Evolutionary conservation across 352 stramenopile genomes (phyloP), one percentile per base, ranked within the genome.

Genomic region (Phytophthora pseudosyringae): DNA sequence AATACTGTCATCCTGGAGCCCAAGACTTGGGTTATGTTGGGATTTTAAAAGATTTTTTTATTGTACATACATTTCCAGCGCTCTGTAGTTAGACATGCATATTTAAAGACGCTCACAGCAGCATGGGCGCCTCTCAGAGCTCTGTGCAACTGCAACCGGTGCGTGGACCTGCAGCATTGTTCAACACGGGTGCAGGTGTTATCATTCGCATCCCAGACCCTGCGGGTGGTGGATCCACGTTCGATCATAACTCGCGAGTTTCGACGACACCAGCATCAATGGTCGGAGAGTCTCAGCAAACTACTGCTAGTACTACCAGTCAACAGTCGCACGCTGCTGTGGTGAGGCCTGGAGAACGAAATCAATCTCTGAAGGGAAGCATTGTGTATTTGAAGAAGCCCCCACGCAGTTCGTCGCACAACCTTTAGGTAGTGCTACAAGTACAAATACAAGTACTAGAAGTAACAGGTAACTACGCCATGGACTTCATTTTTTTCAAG

Each of bases 321-420:
- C 44, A 64, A 11, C 47, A 59, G 45, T 46, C 25, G 9, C 54
- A 59, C 21, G 57, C 88, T n/a, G 51, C 78, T 26, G 63, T 83
- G 0, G 82, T 83, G 33, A 84, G 59, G 63, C 49, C 58, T 26
- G 78, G 79, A 32, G 47, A 51, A 4, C 58, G 69, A 31, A 93
- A 91, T 35, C n/a, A 65, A 53, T 43, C 55, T 21, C 46, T 90
- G 32, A 80, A 78, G 61, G 59, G 59, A 59, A 93, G 78, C 36
- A 48, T 91, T 40, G 70, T 91, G 36, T 93, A 83, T 57, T 61
- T 91, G 21, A 90, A 87, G 68, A 80, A 75, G 41, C 63, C 71
- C 3, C 53, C 70, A 25, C 43, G 36, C 11, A 70, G 36, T 16
- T 50, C 35, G 21, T 15, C 53, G 28, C 47, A 52, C 25, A 51